phyloP scores from a whole-genome alignment of 495 filamentous ascomycete species.

The Annulohypoxylon maeteangense region DNA sequence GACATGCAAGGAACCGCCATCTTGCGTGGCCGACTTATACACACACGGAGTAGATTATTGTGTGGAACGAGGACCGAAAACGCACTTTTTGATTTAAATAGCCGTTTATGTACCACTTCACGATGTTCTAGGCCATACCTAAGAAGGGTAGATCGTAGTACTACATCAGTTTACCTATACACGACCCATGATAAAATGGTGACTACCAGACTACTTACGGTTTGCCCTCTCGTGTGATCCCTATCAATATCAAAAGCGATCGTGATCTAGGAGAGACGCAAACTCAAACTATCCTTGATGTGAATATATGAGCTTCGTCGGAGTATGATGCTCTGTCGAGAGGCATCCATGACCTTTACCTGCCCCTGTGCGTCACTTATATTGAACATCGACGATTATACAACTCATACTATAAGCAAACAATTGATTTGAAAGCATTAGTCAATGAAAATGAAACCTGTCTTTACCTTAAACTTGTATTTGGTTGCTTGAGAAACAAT shows the following conservation, averaged over 20 bases:
- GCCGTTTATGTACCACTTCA: constrained; percentile 13
- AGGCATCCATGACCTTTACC: neutral
- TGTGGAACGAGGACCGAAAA: neutral
- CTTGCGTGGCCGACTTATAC: constrained; percentile 10
- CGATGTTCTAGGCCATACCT: neutral
- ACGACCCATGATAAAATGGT: neutral
- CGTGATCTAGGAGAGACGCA: neutral
- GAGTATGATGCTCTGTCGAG: neutral
- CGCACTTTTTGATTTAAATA: neutral
- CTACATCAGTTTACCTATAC: neutral
- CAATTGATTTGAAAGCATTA: neutral
- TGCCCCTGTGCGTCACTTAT: neutral
- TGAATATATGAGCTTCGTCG: neutral
- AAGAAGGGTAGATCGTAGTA: neutral
- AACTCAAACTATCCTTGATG: neutral
- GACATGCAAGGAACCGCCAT: constrained; percentile 16
- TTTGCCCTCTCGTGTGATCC: neutral
- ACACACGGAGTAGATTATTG: neutral
- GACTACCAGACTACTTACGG: neutral
- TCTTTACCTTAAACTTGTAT: neutral
- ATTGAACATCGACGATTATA: neutral
- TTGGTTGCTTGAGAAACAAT: neutral
- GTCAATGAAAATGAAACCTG: neutral
- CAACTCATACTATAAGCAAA: neutral
- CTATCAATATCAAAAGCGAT: neutral